phyloP scores from a whole-genome alignment of 768 basidiomycete genomes.

The Tricholoma bakamatsutake region DNA sequence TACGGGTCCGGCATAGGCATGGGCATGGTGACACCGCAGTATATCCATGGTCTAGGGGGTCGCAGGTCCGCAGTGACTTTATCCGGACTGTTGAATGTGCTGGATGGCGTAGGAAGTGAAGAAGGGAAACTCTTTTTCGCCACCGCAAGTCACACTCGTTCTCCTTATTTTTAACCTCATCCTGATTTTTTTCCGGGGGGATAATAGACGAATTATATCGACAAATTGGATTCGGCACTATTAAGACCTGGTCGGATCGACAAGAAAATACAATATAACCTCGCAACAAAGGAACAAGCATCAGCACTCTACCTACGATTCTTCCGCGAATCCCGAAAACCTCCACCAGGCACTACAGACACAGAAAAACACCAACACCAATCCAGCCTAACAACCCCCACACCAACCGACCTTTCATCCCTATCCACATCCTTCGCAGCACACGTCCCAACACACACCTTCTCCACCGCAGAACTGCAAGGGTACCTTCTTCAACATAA shows the following conservation, averaged over 20 bases:
- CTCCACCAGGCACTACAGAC: not conserved
- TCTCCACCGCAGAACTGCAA: conserved; percentile 58
- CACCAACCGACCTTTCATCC: not conserved
- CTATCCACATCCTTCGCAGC: conserved; percentile 32
- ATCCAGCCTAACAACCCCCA: conserved; percentile 12
- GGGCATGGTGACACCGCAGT: conserved; percentile 3
- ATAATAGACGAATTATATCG: conserved; percentile 46
- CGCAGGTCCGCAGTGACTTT: conserved; percentile 38
- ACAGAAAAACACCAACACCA: not conserved
- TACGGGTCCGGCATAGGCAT: not conserved
- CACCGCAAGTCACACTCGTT: conserved; percentile 31
- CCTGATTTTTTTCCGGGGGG: not conserved
- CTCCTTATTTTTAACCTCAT: not conserved
- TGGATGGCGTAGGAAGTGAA: conserved; percentile 57
- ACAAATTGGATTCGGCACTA: conserved; percentile 50
- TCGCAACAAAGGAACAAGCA: conserved; percentile 42
- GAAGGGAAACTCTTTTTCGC: conserved; percentile 60
- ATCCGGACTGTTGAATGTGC: conserved; percentile 50
- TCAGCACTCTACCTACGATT: conserved; percentile 44
- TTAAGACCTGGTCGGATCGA: conserved; percentile 55
- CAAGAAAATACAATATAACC: conserved; percentile 43
- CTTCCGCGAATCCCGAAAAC: conserved; percentile 24
- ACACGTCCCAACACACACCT: conserved; percentile 38
- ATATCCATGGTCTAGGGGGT: not conserved
- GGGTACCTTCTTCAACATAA: conserved; percentile 48